A percentile compares a stretch with the other conserved stretches of the same genome.
Evolutionary conservation across 2,329 filamentous ascomycete species (phyloP).

Genomic region (Aspergillus chevalieri): DNA sequence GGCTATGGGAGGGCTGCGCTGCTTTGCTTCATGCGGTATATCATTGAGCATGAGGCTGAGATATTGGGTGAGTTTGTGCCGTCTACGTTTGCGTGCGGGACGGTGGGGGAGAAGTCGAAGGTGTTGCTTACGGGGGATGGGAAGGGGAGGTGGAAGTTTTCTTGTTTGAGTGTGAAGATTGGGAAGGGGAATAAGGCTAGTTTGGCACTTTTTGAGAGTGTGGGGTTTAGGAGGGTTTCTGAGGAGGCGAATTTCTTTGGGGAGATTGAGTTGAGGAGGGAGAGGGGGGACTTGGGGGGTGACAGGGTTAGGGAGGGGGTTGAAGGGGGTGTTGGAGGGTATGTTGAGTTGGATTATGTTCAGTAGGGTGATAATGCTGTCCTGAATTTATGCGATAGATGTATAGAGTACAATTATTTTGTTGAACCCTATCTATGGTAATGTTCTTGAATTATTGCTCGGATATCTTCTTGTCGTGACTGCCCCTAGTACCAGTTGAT

Average conservation of each 20-base stretch:
- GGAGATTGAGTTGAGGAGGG: constrained; percentile 54
- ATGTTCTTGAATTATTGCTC: background rate
- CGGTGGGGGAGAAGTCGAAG: constrained; percentile 7
- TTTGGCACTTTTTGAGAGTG: constrained; percentile 54
- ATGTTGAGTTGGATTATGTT: constrained; percentile 35
- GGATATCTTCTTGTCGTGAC: background rate
- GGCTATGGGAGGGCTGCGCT: constrained; percentile 64
- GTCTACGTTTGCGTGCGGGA: constrained; percentile 7
- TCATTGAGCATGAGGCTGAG: constrained; percentile 46
- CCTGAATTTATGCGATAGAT: background rate
- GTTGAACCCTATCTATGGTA: too few relatives aligned
- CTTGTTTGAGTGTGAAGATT: constrained; percentile 58
- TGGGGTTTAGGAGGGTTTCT: constrained; percentile 50
- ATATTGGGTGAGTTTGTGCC: constrained; percentile 55
- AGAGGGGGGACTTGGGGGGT: constrained; percentile 18
- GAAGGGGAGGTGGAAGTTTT: constrained; percentile 12
- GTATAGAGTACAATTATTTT: background rate
- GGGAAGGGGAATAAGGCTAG: constrained; percentile 51
- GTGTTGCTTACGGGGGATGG: background rate
- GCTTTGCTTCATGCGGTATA: constrained; percentile 62
- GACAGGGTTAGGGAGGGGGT: constrained; percentile 22
- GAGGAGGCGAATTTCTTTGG: constrained; percentile 60
- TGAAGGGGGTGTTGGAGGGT: constrained; percentile 27
- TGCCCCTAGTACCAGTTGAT: background rate
- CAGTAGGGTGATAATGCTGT: constrained; percentile 5